Evolutionary conservation across 495 filamentous ascomycete genomes (phyloP).

Genomic region (Annulohypoxylon bovei): DNA sequence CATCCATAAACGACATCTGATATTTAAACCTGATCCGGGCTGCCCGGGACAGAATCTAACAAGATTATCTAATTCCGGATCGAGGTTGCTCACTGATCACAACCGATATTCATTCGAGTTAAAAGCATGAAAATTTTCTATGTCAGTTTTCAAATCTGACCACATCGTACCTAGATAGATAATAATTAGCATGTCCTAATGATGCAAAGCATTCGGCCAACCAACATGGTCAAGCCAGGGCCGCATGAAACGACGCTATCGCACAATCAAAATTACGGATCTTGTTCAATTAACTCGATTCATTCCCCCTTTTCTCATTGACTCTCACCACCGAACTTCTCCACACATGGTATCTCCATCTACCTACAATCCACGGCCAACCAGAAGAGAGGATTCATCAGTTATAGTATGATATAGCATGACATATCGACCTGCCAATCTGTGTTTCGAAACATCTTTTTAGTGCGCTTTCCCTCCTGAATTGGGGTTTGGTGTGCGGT

Average conservation of each 20-base stretch:
- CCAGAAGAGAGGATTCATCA: not conserved
- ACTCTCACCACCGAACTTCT: not conserved
- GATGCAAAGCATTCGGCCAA: slow-evolving; percentile 9
- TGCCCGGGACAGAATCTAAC: not conserved
- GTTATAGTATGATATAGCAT: not conserved
- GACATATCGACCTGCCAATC: not conserved
- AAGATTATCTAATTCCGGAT: not conserved
- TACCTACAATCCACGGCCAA: slow-evolving; percentile 10
- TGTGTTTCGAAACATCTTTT: slow-evolving; percentile 31
- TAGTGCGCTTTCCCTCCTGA: slow-evolving; percentile 2
- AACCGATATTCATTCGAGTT: not conserved
- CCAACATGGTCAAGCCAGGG: slow-evolving; percentile 4
- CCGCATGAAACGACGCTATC: slow-evolving; percentile 28
- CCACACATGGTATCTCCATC: slow-evolving; percentile 9
- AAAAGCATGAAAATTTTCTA: not conserved
- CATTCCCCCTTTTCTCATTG: not conserved
- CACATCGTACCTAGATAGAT: not conserved
- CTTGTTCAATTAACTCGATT: slow-evolving; percentile 21
- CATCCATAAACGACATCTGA: no score
- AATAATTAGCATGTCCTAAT: not conserved
- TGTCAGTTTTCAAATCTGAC: not conserved
- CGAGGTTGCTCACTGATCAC: not conserved
- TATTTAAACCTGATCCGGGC: not conserved
- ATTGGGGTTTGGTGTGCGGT: not conserved
- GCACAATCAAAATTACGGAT: slow-evolving; percentile 36